Base-by-base conservation (phyloP, 371 early-diverging fungal genomes). In the Capillidium heterosporum region DNA sequence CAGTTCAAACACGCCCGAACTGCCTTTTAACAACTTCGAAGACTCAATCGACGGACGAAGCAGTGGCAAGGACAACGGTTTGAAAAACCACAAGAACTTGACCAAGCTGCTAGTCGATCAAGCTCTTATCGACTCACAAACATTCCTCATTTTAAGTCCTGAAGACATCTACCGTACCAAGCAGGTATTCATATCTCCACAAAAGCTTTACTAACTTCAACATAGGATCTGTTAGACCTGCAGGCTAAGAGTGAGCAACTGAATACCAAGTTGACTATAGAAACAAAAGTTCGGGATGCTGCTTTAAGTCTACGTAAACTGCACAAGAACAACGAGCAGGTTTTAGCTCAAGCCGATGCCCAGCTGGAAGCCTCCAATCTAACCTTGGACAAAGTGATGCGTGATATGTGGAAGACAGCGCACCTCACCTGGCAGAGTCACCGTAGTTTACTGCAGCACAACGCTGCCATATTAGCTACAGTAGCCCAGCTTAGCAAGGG, bases 221-320 rank as follows among this genome's bases (percentile, higher is more conserved):
- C 29, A 15, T 49, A 49, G 50, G 28, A 49, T 26, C 28, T 49
- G 29, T 27, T 24, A 24, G 5, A 24, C 29, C 5, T 73, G 46
- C 65, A 62, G 11, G 61, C 65, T 5, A 68, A 73, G 27, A 71
- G 69, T 26, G 28, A 67, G 15, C 70, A 69, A 2, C 66, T 79
- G 29, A 73, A 76, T 21, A 70, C 69, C 23, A 67, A 75, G 46
- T 60, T 85, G 5, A 63, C 78, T 28, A 56, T 83, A 2, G 84
- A 85, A 61, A 69, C 74, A 24, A 74, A 78, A 60, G 78, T 85
- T 31, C 66, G 76, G 21, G 84, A 82, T 59, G 81, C 84, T 1
- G 80, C 83, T 1, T 69, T 73, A 39, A 71, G 76, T 2, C 61
- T 85, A 15, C 63, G 74, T 3, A 69, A 67, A 46, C 63, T 75